Evolutionary conservation across 164 flowering plant species (phyloP).

Genomic region (Tetracentron sinense): DNA sequence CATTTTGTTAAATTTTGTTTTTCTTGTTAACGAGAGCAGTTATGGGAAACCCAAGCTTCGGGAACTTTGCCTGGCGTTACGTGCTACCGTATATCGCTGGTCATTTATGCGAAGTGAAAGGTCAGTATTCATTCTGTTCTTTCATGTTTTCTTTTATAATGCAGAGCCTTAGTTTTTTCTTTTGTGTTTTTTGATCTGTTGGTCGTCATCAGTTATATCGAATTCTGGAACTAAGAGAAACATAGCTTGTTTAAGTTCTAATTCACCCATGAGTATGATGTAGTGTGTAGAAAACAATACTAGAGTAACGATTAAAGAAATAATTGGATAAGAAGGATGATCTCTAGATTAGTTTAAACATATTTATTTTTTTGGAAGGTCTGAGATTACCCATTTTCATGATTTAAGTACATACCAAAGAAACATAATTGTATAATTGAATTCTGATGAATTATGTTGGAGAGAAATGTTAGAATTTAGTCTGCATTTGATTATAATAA

Average conservation of each 20-base stretch:
- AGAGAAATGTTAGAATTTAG: too few relatives aligned
- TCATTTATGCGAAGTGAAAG: slow-evolving; percentile 79
- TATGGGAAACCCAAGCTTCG: slow-evolving; percentile 67
- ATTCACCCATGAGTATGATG: background rate
- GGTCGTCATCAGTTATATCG: background rate
- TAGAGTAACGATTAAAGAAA: too few relatives aligned
- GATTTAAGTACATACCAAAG: too few relatives aligned
- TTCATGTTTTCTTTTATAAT: background rate
- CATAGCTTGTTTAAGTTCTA: background rate
- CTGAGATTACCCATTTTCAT: too few relatives aligned
- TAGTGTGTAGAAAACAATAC: background rate
- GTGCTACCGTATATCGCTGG: slow-evolving; percentile 89
- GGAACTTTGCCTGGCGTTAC: slow-evolving; percentile 75
- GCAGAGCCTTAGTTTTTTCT: background rate
- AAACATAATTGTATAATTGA: too few relatives aligned
- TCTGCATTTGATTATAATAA: too few relatives aligned
- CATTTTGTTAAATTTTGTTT: too few relatives aligned
- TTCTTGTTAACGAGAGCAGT: slow-evolving; percentile 88
- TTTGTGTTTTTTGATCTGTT: background rate
- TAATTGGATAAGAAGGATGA: too few relatives aligned
- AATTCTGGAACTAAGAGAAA: background rate
- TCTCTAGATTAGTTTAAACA: too few relatives aligned
- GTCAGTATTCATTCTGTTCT: slow-evolving; percentile 32
- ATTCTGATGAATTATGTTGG: too few relatives aligned
- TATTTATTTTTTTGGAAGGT: too few relatives aligned